Base-by-base conservation (phyloP, 305 asterid species). In the Fraxinus floribunda region DNA sequence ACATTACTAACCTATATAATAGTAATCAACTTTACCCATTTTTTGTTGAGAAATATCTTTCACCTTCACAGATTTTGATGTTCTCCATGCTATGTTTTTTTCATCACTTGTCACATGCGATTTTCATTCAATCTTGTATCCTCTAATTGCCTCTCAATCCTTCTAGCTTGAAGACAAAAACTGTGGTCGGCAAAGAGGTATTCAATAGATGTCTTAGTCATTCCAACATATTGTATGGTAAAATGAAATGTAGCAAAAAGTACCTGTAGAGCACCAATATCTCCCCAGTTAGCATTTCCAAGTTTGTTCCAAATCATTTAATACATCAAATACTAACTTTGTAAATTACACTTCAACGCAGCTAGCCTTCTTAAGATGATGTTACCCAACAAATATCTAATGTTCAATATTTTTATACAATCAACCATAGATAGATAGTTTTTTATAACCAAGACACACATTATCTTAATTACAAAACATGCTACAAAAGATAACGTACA, bases 211-310 rank as follows among this genome's bases (percentile, higher is more conserved):
- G 88, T 87, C 84, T 90, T 95, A 44, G 98, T 91, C 78, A 76
- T 85, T 73, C 98, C 98, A 64, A 93, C 96, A 68, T 89, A 95
- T 77, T 94, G 97, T 81, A 88, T 76, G 81, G 94, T 86, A 16
- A 95, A 91, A 83, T 95, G 97, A 90, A 90, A 95, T 82, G 97
- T 95, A 71, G 99, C 93, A 78, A 89, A 94, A 83, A 94, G 98
- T 78, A 88, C 91, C 85, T 94, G 99, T 77, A 95, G 78, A 83
- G 99, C 96, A 72, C 97, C 98, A 44, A 95, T 90, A 88, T 95
- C 99, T 36, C 94, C 94, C 99, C 96, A 94, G 79, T 95, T 95
- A 83, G 98, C 92, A 87, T 94, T 95, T 83, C 97, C 97, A 38
- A 95, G 95, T 91, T 93, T 94, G 93, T 93, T 94, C 98, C 97